phyloP scores from a whole-genome alignment of 2,329 filamentous ascomycete species.

The Fusarium avenaceum region DNA sequence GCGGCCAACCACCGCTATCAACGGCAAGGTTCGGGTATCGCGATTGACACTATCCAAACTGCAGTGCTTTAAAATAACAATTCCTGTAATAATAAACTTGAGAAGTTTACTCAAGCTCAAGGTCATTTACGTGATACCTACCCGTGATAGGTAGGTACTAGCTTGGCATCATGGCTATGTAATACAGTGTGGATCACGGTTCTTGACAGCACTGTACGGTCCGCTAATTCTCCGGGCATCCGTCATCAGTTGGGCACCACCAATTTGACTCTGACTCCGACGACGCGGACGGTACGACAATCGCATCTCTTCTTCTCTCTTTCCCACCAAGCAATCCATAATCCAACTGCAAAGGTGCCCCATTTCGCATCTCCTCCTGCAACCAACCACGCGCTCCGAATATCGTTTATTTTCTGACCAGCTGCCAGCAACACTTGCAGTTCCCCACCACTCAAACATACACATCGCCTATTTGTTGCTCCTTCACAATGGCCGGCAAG shows the following conservation, averaged over 20 bases:
- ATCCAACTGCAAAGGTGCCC: constrained; percentile 15
- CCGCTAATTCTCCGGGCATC: constrained; percentile 25
- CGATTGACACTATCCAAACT: not conserved
- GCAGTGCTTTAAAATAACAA: too few relatives aligned
- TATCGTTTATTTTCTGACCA: constrained; percentile 17
- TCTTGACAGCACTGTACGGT: constrained; percentile 19
- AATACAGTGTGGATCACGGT: not conserved
- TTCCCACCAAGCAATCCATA: constrained; percentile 7
- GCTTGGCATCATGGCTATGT: not conserved
- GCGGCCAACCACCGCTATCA: not conserved
- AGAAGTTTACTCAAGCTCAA: too few relatives aligned
- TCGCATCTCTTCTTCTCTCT: constrained; percentile 12
- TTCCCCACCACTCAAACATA: constrained; percentile 22
- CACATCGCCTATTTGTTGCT: constrained; percentile 29
- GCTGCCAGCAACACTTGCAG: constrained; percentile 22
- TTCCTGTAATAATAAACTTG: too few relatives aligned
- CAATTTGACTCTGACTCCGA: constrained; percentile 15
- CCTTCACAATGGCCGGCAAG: constrained; percentile 74
- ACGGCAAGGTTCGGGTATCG: not conserved
- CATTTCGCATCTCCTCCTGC: constrained; percentile 16
- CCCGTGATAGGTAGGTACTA: not conserved
- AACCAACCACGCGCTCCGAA: constrained; percentile 12
- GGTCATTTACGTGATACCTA: too few relatives aligned
- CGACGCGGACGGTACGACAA: constrained; percentile 31
- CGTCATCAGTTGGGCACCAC: constrained; percentile 32